A percentile compares a stretch with the other conserved stretches of the same genome.
Conservation (phyloP, 345 rosid species). For the Boechera retrofracta region DNA sequence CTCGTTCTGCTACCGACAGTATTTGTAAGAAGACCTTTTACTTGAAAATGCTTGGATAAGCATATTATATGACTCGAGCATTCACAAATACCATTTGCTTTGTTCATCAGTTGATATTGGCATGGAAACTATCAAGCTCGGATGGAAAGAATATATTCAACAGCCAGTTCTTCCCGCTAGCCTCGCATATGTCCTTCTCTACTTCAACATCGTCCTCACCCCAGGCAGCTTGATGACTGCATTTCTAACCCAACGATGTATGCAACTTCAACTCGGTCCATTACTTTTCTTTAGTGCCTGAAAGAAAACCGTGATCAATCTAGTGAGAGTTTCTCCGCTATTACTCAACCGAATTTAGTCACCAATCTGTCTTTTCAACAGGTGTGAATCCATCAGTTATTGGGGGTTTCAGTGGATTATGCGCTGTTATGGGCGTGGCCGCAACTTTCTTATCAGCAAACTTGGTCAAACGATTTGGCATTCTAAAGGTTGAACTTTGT, state of each 20-base stretch:
- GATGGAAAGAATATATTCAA: constrained; percentile 93
- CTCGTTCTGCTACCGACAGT: constrained; percentile 43
- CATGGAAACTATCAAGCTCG: constrained; percentile 83
- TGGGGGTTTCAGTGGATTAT: constrained; percentile 91
- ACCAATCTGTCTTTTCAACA: constrained; percentile 44
- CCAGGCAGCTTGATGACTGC: constrained; percentile 98
- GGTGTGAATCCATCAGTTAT: constrained; percentile 86
- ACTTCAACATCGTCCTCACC: constrained; percentile 83
- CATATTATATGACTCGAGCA: neutral
- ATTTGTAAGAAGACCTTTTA: constrained; percentile 55
- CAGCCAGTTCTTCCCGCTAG: constrained; percentile 98
- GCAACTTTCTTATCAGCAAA: constrained; percentile 91
- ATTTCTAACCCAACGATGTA: constrained; percentile 88
- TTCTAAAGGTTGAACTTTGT: constrained; percentile 39
- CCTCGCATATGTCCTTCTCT: constrained; percentile 86
- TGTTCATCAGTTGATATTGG: constrained; percentile 54
- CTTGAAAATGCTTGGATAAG: neutral
- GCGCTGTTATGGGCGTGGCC: constrained; percentile 90
- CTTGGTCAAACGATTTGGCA: constrained; percentile 75
- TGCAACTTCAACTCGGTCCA: constrained; percentile 10
- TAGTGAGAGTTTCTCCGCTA: neutral
- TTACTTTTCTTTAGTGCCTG: neutral
- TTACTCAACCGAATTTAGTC: neutral
- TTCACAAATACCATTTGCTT: constrained; percentile 28
- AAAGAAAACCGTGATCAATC: neutral